Evolutionary conservation across 345 rosid species (phyloP), one percentile per base, ranked within the genome.

Genomic region (Populus euphratica): DNA sequence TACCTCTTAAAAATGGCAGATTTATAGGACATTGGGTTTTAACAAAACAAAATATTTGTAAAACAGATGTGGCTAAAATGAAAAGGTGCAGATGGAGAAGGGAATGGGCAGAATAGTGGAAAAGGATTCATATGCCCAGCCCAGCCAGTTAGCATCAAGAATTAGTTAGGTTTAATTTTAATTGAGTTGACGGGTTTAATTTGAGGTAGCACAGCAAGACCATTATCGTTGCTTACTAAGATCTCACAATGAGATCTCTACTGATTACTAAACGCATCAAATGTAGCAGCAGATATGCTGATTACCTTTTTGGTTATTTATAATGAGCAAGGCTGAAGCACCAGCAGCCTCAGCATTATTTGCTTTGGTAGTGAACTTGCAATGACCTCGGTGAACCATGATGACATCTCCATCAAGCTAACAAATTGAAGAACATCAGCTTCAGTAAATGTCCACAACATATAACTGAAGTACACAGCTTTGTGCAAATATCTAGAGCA

Each of bases 381-480:
- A 96, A 73, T 88, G 70, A 35, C 99, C 98, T 75, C 99, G 91
- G 66, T 92, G 90, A 80, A 96, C 99, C 92, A 96, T 86, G 80
- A 96, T 80, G 64, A 92, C 93, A 23, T 92, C 95, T 77, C 90
- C 85, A 83, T 86, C 79, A 85, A 91, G 89, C 98, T 96, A 87
- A 73, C 79, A 87, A 33, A 68, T 41, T 68, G 39, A 59, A 73
- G 76, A 6, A 27, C 44, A 76, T 36, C 61, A 29, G 23, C 25
- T 74, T 81, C 56, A 71, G 65, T 52, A 72, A 78, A 69, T 74
- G 74, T 67, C 67, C 39, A 29, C 47, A 8, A 35, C 25, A 41
- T 62, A 50, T 25, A 5, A 68, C 47, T 38, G 31, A 49, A 61
- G 20, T 29, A 67, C 50, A 59, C 25, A 72, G 44, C 64, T 44